Conservation (phyloP, 768 basidiomycete genomes). For the Calocera cornea region DNA sequence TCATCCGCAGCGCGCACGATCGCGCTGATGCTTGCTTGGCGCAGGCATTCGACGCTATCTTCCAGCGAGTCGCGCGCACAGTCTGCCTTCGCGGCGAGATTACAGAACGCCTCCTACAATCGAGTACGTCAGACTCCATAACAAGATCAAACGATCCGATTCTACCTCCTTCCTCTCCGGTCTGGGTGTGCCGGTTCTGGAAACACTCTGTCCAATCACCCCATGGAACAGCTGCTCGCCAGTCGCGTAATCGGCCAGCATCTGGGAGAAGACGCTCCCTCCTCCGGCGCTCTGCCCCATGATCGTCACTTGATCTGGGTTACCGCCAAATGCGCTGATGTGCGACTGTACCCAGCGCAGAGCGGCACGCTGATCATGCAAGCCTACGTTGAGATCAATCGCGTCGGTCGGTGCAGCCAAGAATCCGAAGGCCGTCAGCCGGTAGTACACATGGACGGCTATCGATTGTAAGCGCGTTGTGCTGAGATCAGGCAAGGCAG, state of each 20-base stretch:
- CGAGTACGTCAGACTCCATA: not conserved
- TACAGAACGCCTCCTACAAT: conserved; percentile 38
- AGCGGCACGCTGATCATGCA: conserved; percentile 39
- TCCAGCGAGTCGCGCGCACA: conserved; percentile 28
- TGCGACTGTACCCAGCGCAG: conserved; percentile 30
- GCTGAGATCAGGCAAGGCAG: conserved; percentile 29
- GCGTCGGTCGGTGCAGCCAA: conserved; percentile 32
- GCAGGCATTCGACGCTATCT: conserved; percentile 7
- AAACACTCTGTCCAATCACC: conserved; percentile 53
- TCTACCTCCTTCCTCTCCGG: conserved; percentile 43
- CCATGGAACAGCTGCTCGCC: conserved; percentile 33
- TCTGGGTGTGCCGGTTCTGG: conserved; percentile 36
- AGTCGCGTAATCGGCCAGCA: conserved; percentile 32
- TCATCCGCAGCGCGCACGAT: conserved; percentile 31
- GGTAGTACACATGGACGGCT: conserved; percentile 54
- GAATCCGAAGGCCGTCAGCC: conserved; percentile 51
- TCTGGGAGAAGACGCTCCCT: conserved; percentile 42
- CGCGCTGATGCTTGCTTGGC: conserved; percentile 17
- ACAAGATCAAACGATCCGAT: too few species aligned
- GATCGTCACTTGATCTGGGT: conserved; percentile 32
- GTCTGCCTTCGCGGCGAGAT: conserved; percentile 37
- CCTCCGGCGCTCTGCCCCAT: conserved; percentile 49
- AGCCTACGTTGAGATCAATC: conserved; percentile 42
- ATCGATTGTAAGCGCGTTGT: conserved; percentile 45
- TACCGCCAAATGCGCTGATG: conserved; percentile 30